Evolutionary conservation across 192 early-diverging fungal species (phyloP).

Genomic region (Funneliformis mosseae): DNA sequence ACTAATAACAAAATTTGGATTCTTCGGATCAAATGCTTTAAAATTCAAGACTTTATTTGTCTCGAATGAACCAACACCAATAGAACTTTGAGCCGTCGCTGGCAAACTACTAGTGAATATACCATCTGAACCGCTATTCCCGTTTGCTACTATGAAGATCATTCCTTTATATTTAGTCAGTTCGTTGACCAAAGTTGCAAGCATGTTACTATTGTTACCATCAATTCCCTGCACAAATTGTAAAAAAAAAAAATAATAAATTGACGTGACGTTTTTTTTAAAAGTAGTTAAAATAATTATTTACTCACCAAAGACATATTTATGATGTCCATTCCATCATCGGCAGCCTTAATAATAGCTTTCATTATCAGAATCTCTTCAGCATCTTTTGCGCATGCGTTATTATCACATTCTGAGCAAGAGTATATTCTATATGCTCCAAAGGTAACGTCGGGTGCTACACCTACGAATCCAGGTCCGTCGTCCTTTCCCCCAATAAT

Average conservation of each 20-base stretch:
- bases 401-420: constrained; percentile 58
- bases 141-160: constrained; percentile 56
- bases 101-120: constrained; percentile 37
- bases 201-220: constrained; percentile 47
- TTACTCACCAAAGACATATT: background rate
- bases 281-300: too few species aligned
- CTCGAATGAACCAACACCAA: too few species aligned
- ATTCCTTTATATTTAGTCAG: constrained; percentile 34
- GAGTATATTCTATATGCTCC: constrained; percentile 70
- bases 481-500: constrained; percentile 57
- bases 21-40: too few species aligned
- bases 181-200: constrained; percentile 47
- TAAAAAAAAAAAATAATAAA: background rate
- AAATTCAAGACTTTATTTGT: too few species aligned
- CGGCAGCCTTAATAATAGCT: background rate
- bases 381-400: constrained; percentile 47
- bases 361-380: background rate
- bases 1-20: too few species aligned
- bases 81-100: constrained; percentile 19
- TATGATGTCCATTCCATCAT: background rate
- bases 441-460: constrained; percentile 64
- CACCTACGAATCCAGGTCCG: constrained; percentile 50
- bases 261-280: too few species aligned
- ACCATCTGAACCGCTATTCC: constrained; percentile 72
- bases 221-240: constrained; percentile 29